Base-by-base conservation (phyloP, 2,329 filamentous ascomycete genomes). In the Hymenoscyphus infarciens region DNA sequence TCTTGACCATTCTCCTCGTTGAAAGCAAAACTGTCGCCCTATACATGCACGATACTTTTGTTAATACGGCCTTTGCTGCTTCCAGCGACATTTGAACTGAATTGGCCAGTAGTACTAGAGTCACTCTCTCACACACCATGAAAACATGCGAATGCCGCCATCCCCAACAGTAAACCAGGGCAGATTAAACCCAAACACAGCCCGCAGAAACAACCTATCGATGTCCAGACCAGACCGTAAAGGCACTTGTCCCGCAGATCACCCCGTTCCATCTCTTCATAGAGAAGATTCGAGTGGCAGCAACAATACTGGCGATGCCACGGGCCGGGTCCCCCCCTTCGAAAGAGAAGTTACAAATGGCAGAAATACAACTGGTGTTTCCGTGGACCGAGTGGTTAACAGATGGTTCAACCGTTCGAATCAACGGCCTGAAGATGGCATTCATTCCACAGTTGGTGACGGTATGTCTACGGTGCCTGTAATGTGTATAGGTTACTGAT, bases 321-420 rank as follows among this genome's bases (percentile, higher is more conserved):
- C 3, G 45, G 35, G 35, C 35, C 13, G 16, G 13, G 3, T 38
- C 13, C 35, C 13, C 3, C 5, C 35, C 35, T 11, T 38, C 13
- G 13, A 38, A 13, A 15, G 35, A 15, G 11, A 38, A 38, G 35
- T 16, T 38, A 38, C 11, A 38, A 15, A 2, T 5, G 13, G 35
- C 13, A 38, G 35, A 15, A 38, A 38, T 42, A 63, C 68, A 13
- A 69, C 63, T 33, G 65, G 59, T 10, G 67, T 63, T 29, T 65
- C 63, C 6, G 15, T 25, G 15, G 60, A 52, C 11, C 56, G 56
- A 25, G 66, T 68, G 27, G 63, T 59, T 22, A 56, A 69, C 22
- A 67, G 61, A 31, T 74, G 72, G 72, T 73, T 74, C 39, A 62
- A 72, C 52, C 56, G 59, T 22, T 65, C 64, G 1, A 73, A 72